Evolutionary conservation across 805 yeast genomes (phyloP).

Genomic region (Starmerella floris): DNA sequence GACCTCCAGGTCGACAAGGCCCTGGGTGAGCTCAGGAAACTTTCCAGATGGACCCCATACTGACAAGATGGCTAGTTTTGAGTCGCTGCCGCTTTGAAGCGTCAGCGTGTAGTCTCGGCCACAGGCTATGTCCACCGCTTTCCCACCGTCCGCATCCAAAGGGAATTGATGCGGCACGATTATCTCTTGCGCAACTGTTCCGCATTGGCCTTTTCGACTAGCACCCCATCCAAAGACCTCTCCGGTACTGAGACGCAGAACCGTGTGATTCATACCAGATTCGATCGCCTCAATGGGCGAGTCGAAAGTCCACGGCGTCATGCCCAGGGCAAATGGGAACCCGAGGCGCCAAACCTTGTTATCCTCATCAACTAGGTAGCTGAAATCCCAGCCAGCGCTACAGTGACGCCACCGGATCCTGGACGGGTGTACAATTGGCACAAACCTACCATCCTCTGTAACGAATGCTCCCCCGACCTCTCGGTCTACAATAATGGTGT

Average conservation of each 20-base stretch:
- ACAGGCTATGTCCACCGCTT: slow-evolving; percentile 25
- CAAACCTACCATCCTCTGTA: slow-evolving; percentile 1
- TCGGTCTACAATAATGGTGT: slow-evolving; percentile 46
- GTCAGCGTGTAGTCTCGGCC: slow-evolving; percentile 48
- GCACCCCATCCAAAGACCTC: slow-evolving; percentile 55
- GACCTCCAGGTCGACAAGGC: neutral
- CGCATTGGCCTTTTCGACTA: slow-evolving; percentile 46
- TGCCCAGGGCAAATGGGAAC: slow-evolving; percentile 3
- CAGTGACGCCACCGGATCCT: slow-evolving; percentile 33
- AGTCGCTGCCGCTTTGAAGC: slow-evolving; percentile 12
- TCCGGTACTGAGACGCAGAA: slow-evolving; percentile 29
- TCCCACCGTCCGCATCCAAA: neutral
- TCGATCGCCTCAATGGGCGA: slow-evolving; percentile 15
- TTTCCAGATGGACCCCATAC: neutral
- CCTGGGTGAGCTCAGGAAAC: neutral
- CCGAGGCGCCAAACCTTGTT: slow-evolving; percentile 36
- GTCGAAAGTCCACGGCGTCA: slow-evolving; percentile 14
- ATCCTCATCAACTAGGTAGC: slow-evolving; percentile 35
- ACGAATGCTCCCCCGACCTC: slow-evolving; percentile 37
- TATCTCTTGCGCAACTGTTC: slow-evolving; percentile 10
- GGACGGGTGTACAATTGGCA: slow-evolving; percentile 11
- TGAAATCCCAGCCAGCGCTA: slow-evolving; percentile 72
- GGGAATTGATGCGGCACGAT: slow-evolving; percentile 1
- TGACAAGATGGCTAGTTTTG: neutral
- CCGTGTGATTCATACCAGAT: slow-evolving; percentile 28